These are phyloP conservation scores for Macrotyloma uniflorum DNA, from an alignment of 306 rosid genomes.

Conservation along the genomic window DNA sequence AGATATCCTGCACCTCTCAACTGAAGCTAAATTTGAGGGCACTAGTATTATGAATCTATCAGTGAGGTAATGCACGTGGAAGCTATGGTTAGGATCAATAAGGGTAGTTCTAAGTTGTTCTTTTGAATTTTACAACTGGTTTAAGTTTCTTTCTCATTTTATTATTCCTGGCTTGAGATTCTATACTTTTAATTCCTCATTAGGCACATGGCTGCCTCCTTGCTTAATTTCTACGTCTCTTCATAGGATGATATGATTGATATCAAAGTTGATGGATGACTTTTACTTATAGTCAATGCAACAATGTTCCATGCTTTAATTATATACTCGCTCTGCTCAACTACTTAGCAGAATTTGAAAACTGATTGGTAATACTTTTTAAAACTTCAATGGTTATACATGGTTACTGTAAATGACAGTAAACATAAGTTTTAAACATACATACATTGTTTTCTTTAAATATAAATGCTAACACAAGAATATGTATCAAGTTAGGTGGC, in stretches of 20 bases:
- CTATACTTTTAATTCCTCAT: slow-evolving; percentile 20
- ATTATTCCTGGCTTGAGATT: slow-evolving; percentile 25
- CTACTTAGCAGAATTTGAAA: neutral
- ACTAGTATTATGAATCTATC: neutral
- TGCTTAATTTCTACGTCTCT: slow-evolving; percentile 22
- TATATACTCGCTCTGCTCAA: slow-evolving; percentile 30
- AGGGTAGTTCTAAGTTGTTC: slow-evolving; percentile 21
- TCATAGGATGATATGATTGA: slow-evolving; percentile 12
- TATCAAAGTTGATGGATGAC: slow-evolving; percentile 25
- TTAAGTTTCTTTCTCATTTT: slow-evolving; percentile 20
- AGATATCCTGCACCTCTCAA: slow-evolving; percentile 56
- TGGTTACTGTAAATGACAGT: too few relatives aligned
- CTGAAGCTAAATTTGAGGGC: neutral
- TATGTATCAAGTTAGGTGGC: neutral
- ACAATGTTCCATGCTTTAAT: neutral
- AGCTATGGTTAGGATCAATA: slow-evolving; percentile 37
- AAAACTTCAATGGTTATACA: neutral
- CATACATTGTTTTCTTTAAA: too few relatives aligned
- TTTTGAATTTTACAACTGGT: slow-evolving; percentile 17
- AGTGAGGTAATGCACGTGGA: neutral
- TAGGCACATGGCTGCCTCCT: slow-evolving; percentile 15
- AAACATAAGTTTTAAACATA: too few relatives aligned
- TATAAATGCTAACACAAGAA: neutral
- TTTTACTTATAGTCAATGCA: neutral
- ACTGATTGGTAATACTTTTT: neutral